A percentile compares a stretch with the other conserved stretches of the same genome.
Evolutionary conservation across 495 filamentous ascomycete genomes (phyloP).

Genomic region (Podospora pseudopauciseta): DNA sequence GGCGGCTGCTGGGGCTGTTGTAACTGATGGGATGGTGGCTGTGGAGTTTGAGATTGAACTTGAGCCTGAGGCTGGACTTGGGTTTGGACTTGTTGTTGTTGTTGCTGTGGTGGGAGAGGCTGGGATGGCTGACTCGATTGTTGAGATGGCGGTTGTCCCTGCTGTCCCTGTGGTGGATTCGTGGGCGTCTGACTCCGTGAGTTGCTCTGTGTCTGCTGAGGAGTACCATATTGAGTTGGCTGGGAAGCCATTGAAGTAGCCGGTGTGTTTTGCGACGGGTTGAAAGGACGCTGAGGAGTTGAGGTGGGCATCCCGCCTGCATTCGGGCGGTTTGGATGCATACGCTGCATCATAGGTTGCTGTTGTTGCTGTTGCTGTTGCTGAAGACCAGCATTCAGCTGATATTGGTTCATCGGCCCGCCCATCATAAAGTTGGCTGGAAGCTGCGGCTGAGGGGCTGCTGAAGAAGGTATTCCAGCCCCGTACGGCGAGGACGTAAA

Average conservation of each 20-base stretch:
- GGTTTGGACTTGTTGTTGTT: slow-evolving; percentile 14
- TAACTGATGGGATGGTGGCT: slow-evolving; percentile 22
- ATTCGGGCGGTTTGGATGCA: slow-evolving; percentile 41
- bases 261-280: slow-evolving; percentile 35
- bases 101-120: slow-evolving; percentile 23
- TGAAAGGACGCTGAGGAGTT: slow-evolving; percentile 42
- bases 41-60: slow-evolving; percentile 6
- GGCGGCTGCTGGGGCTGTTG: slow-evolving; percentile 16
- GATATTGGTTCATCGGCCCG: slow-evolving; percentile 38
- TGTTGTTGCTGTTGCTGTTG: slow-evolving; percentile 37
- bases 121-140: not conserved
- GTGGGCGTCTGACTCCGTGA: slow-evolving; percentile 41
- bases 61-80: slow-evolving; percentile 15
- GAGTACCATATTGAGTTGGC: slow-evolving; percentile 30
- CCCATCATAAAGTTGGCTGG: slow-evolving; percentile 50
- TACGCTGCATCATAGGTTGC: slow-evolving; percentile 45
- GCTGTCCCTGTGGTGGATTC: slow-evolving; percentile 19
- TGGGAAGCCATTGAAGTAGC: slow-evolving; percentile 34
- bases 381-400: slow-evolving; percentile 39
- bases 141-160: not conserved
- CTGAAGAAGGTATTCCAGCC: slow-evolving; percentile 39
- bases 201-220: slow-evolving; percentile 29
- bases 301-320: slow-evolving; percentile 33
- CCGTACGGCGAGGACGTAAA: slow-evolving; percentile 52
- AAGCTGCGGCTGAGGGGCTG: slow-evolving; percentile 43